These are phyloP conservation scores for Colletotrichum chlorophyti DNA, from an alignment of 2,329 filamentous ascomycete species.

Conservation along the genomic window DNA sequence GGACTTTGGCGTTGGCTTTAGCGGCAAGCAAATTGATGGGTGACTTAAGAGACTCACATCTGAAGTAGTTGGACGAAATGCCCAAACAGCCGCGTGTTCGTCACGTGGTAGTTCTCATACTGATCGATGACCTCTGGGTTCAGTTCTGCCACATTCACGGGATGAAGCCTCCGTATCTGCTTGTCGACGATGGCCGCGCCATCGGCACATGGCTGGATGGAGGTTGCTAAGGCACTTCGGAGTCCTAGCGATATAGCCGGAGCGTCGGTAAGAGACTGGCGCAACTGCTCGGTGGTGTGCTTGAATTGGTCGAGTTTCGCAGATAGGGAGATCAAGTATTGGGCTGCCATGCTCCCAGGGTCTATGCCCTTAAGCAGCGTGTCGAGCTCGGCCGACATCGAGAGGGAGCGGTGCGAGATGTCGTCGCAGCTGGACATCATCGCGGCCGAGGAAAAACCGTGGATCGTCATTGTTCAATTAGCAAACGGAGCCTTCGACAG, in stretches of 20 bases:
- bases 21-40: background rate
- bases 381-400: conserved; percentile 38
- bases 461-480: conserved; percentile 38
- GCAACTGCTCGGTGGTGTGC: conserved; percentile 34
- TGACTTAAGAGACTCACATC: conserved; percentile 20
- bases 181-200: conserved; percentile 39
- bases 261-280: conserved; percentile 33
- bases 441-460: conserved; percentile 43
- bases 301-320: conserved; percentile 36
- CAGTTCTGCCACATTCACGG: conserved; percentile 32
- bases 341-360: conserved; percentile 14
- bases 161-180: conserved; percentile 41
- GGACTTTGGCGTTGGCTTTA: conserved; percentile 9
- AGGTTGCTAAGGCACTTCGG: conserved; percentile 36
- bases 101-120: conserved; percentile 33
- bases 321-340: conserved; percentile 33
- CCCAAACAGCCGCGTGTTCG: conserved; percentile 35
- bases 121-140: conserved; percentile 35
- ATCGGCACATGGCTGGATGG: conserved; percentile 38
- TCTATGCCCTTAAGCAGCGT: conserved; percentile 32
- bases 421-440: conserved; percentile 38
- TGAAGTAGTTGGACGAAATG: conserved; percentile 6
- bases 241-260: conserved; percentile 36
- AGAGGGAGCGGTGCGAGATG: conserved; percentile 39
- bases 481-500: too few species aligned